Evolutionary conservation across 2,329 filamentous ascomycete genomes (phyloP).

Genomic region (Metarhizium anisopliae): DNA sequence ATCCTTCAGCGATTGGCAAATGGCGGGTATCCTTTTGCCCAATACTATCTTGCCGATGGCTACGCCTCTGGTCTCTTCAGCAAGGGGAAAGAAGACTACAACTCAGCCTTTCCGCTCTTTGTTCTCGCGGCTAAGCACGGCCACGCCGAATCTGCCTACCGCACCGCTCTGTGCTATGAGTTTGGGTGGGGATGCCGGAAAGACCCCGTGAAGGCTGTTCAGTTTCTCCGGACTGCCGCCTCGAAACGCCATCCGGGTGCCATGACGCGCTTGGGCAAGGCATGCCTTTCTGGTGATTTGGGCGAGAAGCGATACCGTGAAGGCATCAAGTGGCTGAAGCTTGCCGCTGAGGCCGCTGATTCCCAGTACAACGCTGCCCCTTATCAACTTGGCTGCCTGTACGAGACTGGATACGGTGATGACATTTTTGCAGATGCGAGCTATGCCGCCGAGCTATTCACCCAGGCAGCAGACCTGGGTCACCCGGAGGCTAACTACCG

Average conservation of each 20-base stretch:
- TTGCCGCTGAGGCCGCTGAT: conserved; percentile 83
- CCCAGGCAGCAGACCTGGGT: conserved; percentile 84
- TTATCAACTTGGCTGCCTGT: conserved; percentile 80
- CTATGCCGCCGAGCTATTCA: conserved; percentile 90
- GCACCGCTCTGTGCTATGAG: conserved; percentile 90
- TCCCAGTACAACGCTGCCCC: conserved; percentile 86
- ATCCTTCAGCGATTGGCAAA: conserved; percentile 83
- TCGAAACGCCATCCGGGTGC: conserved; percentile 93
- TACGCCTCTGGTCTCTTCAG: conserved; percentile 91
- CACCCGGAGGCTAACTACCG: conserved; percentile 79
- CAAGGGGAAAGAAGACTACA: conserved; percentile 88
- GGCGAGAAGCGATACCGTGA: conserved; percentile 82
- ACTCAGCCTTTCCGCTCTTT: conserved; percentile 86
- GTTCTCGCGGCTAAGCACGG: conserved; percentile 92
- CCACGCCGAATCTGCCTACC: conserved; percentile 91
- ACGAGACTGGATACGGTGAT: conserved; percentile 88
- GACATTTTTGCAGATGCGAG: conserved; percentile 86
- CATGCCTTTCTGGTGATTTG: conserved; percentile 82
- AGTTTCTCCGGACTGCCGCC: conserved; percentile 84
- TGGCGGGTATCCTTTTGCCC: conserved; percentile 88
- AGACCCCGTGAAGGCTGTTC: conserved; percentile 83
- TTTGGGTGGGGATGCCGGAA: conserved; percentile 95
- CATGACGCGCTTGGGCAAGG: conserved; percentile 84
- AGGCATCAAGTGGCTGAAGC: conserved; percentile 92
- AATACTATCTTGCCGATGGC: conserved; percentile 94